Evolutionary conservation across 441 rosid species (phyloP), one percentile per base, ranked within the genome.

Genomic region (Populus hybrid): DNA sequence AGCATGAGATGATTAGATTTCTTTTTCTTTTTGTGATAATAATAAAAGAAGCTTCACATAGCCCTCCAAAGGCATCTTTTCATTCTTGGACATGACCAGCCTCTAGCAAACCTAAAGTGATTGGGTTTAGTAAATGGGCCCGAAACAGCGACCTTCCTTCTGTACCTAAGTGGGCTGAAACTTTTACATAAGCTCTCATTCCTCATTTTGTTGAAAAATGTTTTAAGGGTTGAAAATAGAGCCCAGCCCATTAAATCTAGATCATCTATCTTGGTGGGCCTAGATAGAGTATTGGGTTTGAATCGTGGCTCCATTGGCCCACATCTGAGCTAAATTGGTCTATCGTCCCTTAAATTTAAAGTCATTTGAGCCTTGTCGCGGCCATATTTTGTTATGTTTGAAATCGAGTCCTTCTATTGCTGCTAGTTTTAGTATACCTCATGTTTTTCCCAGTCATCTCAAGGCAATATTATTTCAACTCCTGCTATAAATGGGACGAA

Each of bases 401-500:
- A 46, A 14, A 46, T 46, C 20, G 0, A 46, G 20, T 46, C 57
- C 20, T 14, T 14, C 57, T 14, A 14, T 12, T 1, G 1, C 53
- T 40, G 46, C 46, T 28, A 28, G 30, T 28, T 28, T 28, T 28
- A 28, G 30, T 8, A 21, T n/a, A 65, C 10, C 21, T 11, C 12
- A 65, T 23, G 68, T 8, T n/a, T 65, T 65, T 10, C 8, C 21
- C 21, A 10, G 5, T 24, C 16, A 16, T 35, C 26, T 11, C 42
- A 89, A 85, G 87, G 73, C 18, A 83, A 81, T 2, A 53, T 78
- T 70, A 83, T 87, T 23, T 87, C 78, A 24, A 91, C 97, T 72
- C 98, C 97, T 8, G 89, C 84, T 34, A 80, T 89, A 67, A 82
- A 87, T 81, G 95, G 99, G 77, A 88, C 92, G 7, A 92, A 90